A percentile compares a stretch with the other conserved stretches of the same genome.
Evolutionary conservation across 2,329 filamentous ascomycete species (phyloP).

Genomic region (Penicillium glabrum): DNA sequence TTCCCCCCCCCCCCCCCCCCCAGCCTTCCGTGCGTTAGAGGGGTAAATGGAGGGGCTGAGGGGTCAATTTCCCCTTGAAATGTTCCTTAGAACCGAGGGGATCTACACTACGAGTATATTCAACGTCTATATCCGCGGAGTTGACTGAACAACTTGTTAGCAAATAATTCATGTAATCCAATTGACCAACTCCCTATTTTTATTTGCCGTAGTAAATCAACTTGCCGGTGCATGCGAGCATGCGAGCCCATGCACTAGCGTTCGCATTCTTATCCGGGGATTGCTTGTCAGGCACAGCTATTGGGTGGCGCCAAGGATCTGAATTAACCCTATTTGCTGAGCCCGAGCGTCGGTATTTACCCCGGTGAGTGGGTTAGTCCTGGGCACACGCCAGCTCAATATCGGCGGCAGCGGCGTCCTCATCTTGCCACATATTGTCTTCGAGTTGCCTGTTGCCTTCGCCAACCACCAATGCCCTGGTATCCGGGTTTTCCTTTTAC

Average conservation of each 20-base stretch:
- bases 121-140: neutral
- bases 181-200: neutral
- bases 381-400: neutral
- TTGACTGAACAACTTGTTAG: neutral
- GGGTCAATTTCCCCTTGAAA: neutral
- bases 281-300: slow-evolving; percentile 3
- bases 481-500: neutral
- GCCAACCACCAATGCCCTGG: neutral
- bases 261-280: neutral
- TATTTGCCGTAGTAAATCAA: neutral
- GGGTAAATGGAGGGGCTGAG: slow-evolving; percentile 3
- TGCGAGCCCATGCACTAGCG: neutral
- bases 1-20: too few relatives aligned
- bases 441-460: neutral
- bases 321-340: slow-evolving; percentile 3
- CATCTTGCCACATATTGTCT: neutral
- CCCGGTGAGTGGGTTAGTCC: slow-evolving; percentile 1
- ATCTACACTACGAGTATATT: neutral
- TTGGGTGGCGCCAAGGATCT: slow-evolving; percentile 4
- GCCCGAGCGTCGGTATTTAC: slow-evolving; percentile 1
- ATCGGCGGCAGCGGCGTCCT: slow-evolving; percentile 7
- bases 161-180: neutral
- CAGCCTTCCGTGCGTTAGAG: neutral
- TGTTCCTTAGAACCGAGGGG: neutral
- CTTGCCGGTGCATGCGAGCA: neutral